Conservation (phyloP, 331 rosid genomes). For the Cydonia oblonga region DNA sequence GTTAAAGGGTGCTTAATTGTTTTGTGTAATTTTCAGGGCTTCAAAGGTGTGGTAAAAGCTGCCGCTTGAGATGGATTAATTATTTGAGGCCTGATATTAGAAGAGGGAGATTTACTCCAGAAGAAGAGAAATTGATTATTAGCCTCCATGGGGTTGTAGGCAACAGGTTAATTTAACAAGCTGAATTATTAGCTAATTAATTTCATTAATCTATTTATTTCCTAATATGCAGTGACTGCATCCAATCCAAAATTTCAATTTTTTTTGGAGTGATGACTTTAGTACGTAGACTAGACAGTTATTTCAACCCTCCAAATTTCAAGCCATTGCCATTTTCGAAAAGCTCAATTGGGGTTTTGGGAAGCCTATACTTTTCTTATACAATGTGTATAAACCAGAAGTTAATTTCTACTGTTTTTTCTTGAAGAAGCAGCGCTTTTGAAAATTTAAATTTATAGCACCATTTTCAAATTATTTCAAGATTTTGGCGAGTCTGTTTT, state of each 20-base stretch:
- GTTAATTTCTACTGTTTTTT: background rate
- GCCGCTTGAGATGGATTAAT: constrained; percentile 74
- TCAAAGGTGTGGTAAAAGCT: constrained; percentile 75
- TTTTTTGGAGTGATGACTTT: too few species aligned
- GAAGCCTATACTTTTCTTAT: background rate
- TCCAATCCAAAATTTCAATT: background rate
- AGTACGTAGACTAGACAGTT: too few species aligned
- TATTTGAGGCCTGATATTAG: constrained; percentile 72
- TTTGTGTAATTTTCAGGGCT: constrained; percentile 32
- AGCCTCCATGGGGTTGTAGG: constrained; percentile 72
- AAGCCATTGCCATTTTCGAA: background rate
- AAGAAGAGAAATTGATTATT: constrained; percentile 65
- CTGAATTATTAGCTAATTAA: background rate
- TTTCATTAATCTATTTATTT: background rate
- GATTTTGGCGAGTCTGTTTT: background rate
- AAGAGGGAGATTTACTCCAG: constrained; percentile 66
- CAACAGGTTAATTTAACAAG: constrained; percentile 36
- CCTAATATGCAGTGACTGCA: background rate
- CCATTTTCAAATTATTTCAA: background rate
- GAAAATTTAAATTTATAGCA: background rate
- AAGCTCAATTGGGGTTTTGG: background rate
- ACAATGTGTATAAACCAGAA: background rate
- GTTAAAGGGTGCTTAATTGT: background rate
- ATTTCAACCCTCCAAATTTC: background rate
- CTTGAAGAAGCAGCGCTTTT: background rate